Evolutionary conservation across 768 basidiomycete species (phyloP).

Genomic region (Lanmaoa rubissima): DNA sequence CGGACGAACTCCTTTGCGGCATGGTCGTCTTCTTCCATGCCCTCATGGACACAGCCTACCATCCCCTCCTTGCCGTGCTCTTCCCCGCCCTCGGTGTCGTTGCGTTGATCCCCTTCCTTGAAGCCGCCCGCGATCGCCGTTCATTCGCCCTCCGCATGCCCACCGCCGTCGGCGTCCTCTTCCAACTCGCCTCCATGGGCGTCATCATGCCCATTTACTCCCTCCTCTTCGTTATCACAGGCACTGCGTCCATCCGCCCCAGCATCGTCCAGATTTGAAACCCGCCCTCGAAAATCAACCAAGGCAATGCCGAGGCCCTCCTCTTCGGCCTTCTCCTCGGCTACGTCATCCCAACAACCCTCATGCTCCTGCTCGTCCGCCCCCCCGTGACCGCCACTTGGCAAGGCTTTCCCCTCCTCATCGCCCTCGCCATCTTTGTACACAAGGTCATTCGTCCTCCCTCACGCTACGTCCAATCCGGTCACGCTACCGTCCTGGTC

Average conservation of each 20-base stretch:
- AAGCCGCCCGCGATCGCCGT: slow-evolving; percentile 41
- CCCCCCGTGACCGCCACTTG: slow-evolving; percentile 49
- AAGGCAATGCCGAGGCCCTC: slow-evolving; percentile 50
- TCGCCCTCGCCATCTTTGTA: slow-evolving; percentile 38
- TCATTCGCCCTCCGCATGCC: slow-evolving; percentile 41
- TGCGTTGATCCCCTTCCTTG: slow-evolving; percentile 42
- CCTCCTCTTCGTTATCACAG: slow-evolving; percentile 43
- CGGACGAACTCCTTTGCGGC: slow-evolving; percentile 43
- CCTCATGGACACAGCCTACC: slow-evolving; percentile 15
- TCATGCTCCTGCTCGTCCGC: slow-evolving; percentile 43
- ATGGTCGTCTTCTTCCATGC: slow-evolving; percentile 49
- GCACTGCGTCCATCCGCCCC: slow-evolving; percentile 22
- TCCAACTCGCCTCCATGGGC: slow-evolving; percentile 44
- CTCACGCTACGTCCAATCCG: slow-evolving; percentile 13
- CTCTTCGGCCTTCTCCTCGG: slow-evolving; percentile 49
- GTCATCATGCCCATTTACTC: slow-evolving; percentile 48
- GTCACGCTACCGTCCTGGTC: slow-evolving; percentile 21
- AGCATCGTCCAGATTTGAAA: background rate
- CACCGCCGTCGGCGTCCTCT: slow-evolving; percentile 39
- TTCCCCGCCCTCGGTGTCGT: slow-evolving; percentile 11
- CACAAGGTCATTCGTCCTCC: slow-evolving; percentile 41
- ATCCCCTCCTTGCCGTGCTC: slow-evolving; percentile 17
- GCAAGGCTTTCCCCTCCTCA: slow-evolving; percentile 51
- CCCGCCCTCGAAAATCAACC: slow-evolving; percentile 34
- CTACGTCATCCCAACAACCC: slow-evolving; percentile 44